A percentile compares a stretch with the other conserved stretches of the same genome.
Conservation (phyloP, 805 yeast genomes). For the Saccharomyces kudriavzevii region DNA sequence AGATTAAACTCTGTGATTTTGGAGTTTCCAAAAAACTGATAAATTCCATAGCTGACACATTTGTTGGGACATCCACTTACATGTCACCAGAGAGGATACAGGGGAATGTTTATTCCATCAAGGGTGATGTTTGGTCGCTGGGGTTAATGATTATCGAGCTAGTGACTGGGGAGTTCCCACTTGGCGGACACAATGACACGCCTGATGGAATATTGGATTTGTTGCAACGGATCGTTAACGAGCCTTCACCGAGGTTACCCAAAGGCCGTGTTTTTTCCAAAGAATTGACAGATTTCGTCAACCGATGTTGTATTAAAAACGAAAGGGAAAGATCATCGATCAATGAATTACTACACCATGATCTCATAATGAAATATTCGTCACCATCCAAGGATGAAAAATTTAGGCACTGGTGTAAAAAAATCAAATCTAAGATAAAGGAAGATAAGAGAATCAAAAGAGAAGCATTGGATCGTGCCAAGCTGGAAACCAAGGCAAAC, state of each 20-base stretch:
- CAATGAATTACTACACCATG: conserved; percentile 47
- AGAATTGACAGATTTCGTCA: conserved; percentile 60
- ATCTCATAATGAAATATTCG: conserved; percentile 30
- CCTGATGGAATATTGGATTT: conserved; percentile 88
- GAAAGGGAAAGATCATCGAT: conserved; percentile 65
- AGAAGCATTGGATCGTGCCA: conserved; percentile 26
- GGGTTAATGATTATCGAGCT: conserved; percentile 86
- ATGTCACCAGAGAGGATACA: conserved; percentile 98
- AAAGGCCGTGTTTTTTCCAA: conserved; percentile 31
- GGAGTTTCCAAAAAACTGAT: conserved; percentile 91
- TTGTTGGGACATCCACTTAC: conserved; percentile 95
- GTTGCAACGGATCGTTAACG: conserved; percentile 87
- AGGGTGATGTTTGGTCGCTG: conserved; percentile 95
- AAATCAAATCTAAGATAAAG: conserved; percentile 25
- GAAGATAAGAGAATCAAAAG: conserved; percentile 27
- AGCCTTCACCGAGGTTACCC: conserved; percentile 73
- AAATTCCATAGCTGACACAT: conserved; percentile 92
- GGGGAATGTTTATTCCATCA: conserved; percentile 88
- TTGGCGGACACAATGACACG: conserved; percentile 48
- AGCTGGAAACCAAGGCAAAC: conserved; percentile 23
- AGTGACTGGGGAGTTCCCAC: conserved; percentile 77
- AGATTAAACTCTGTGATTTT: conserved; percentile 88
- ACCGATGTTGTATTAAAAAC: conserved; percentile 65
- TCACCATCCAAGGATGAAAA: conserved; percentile 27
- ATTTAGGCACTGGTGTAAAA: conserved; percentile 37